Conservation (phyloP, 495 filamentous ascomycete genomes). For the Thermochaetoides thermophila region DNA sequence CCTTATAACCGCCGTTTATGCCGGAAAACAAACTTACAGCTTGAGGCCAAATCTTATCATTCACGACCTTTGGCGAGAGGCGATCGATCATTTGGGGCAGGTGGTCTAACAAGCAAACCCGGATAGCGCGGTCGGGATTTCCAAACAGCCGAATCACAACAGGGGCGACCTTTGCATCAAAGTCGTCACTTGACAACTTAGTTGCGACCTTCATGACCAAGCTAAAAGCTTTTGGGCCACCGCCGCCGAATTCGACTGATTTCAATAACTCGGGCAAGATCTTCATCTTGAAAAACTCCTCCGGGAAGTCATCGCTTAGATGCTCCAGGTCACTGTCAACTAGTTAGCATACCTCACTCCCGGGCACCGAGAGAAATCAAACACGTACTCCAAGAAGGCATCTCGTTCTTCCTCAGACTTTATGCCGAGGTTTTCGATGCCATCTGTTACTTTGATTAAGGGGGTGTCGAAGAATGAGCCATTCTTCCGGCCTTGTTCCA, state of each 20-base stretch:
- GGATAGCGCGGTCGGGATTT: slow-evolving; percentile 81
- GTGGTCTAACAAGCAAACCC: slow-evolving; percentile 83
- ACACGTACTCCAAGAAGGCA: slow-evolving; percentile 61
- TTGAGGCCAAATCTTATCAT: slow-evolving; percentile 91
- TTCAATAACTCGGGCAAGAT: slow-evolving; percentile 91
- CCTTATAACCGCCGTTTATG: neutral
- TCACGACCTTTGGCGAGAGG: slow-evolving; percentile 77
- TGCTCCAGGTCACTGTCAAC: slow-evolving; percentile 64
- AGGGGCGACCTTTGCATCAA: slow-evolving; percentile 68
- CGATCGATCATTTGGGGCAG: slow-evolving; percentile 84
- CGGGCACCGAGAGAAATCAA: slow-evolving; percentile 4
- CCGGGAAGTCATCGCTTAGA: slow-evolving; percentile 83
- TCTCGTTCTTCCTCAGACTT: slow-evolving; percentile 76
- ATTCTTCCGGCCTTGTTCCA: slow-evolving; percentile 71
- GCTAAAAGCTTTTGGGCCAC: slow-evolving; percentile 78
- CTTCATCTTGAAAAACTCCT: slow-evolving; percentile 96
- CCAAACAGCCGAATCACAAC: slow-evolving; percentile 77
- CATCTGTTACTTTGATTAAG: slow-evolving; percentile 78
- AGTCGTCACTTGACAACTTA: slow-evolving; percentile 81
- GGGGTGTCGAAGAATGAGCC: slow-evolving; percentile 87
- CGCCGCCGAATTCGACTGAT: slow-evolving; percentile 92
- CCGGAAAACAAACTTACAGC: slow-evolving; percentile 40
- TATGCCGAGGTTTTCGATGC: slow-evolving; percentile 79
- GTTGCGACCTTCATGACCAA: slow-evolving; percentile 79
- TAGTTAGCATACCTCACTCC: slow-evolving; percentile 18